Evolutionary conservation across 2,329 filamentous ascomycete genomes (phyloP).

Genomic region (Coccinonectria pachysandricola): DNA sequence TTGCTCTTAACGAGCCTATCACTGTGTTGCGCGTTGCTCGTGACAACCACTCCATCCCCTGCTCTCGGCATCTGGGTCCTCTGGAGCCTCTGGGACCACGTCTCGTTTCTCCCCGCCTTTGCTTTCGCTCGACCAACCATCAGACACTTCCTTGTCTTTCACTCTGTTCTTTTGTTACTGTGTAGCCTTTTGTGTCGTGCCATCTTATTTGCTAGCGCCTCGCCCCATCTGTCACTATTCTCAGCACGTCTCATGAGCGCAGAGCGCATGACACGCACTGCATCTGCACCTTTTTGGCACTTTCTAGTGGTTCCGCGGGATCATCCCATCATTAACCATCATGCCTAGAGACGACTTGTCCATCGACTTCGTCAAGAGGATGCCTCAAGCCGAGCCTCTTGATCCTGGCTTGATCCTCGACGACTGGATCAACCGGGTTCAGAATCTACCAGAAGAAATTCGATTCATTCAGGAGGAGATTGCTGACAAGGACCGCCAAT

Average conservation of each 20-base stretch:
- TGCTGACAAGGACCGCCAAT: slow-evolving; percentile 64
- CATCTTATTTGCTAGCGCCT: no score
- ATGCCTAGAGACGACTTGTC: slow-evolving; percentile 66
- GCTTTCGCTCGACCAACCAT: slow-evolving; percentile 13
- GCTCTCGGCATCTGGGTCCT: slow-evolving; percentile 7
- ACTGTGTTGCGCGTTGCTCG: slow-evolving; percentile 20
- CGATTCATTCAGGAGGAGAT: slow-evolving; percentile 78
- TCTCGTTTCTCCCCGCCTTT: slow-evolving; percentile 13
- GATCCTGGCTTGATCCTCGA: slow-evolving; percentile 63
- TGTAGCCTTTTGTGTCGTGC: slow-evolving; percentile 4
- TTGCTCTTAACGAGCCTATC: slow-evolving; percentile 16
- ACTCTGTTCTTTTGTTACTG: slow-evolving; percentile 6
- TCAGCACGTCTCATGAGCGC: slow-evolving; percentile 9
- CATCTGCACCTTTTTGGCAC: no score
- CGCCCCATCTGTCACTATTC: no score
- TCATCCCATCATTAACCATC: slow-evolving; percentile 41
- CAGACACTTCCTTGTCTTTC: slow-evolving; percentile 7
- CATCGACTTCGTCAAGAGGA: slow-evolving; percentile 59
- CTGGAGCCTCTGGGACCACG: slow-evolving; percentile 16
- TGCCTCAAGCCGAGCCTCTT: slow-evolving; percentile 51
- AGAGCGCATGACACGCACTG: no score
- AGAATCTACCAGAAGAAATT: slow-evolving; percentile 74
- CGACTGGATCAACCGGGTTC: slow-evolving; percentile 64
- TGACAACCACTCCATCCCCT: slow-evolving; percentile 18
- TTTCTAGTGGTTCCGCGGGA: slow-evolving; percentile 13